phyloP scores from a whole-genome alignment of 805 yeast genomes.

The Barnettozyma wickerhamii region DNA sequence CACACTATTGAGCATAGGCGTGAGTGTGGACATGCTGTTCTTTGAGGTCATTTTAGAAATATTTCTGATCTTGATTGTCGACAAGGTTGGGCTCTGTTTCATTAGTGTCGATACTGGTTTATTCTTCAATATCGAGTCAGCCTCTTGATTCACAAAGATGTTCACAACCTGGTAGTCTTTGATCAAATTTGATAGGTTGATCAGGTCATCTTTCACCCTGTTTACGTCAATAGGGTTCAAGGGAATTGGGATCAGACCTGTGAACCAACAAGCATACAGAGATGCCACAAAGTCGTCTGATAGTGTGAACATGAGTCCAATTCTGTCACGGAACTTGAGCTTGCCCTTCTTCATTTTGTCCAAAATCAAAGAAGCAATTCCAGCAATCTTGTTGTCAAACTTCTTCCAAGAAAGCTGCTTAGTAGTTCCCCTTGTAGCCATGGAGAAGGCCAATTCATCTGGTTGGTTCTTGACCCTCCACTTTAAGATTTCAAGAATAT shows the following conservation, averaged over 20 bases:
- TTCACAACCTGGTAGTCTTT: slow-evolving; percentile 67
- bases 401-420: slow-evolving; percentile 73
- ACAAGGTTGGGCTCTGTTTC: slow-evolving; percentile 37
- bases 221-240: slow-evolving; percentile 64
- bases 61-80: slow-evolving; percentile 55
- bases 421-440: slow-evolving; percentile 39
- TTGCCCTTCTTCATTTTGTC: slow-evolving; percentile 68
- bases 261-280: slow-evolving; percentile 77
- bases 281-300: slow-evolving; percentile 85
- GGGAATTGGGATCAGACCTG: slow-evolving; percentile 79
- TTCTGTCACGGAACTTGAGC: slow-evolving; percentile 64
- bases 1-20: slow-evolving; percentile 20
- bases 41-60: slow-evolving; percentile 52
- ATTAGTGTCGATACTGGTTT: slow-evolving; percentile 60
- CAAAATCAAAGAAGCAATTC: slow-evolving; percentile 66
- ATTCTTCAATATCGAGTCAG: slow-evolving; percentile 62
- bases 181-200: slow-evolving; percentile 59
- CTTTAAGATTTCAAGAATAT: slow-evolving; percentile 69
- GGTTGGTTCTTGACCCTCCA: slow-evolving; percentile 72
- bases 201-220: slow-evolving; percentile 68
- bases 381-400: slow-evolving; percentile 70
- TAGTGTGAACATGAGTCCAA: slow-evolving; percentile 78
- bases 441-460: slow-evolving; percentile 72
- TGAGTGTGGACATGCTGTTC: slow-evolving; percentile 17
- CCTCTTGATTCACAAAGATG: slow-evolving; percentile 73